Evolutionary conservation across 2,329 filamentous ascomycete genomes (phyloP), one percentile per base, ranked within the genome.

Genomic region (Ascochyta koolunga): DNA sequence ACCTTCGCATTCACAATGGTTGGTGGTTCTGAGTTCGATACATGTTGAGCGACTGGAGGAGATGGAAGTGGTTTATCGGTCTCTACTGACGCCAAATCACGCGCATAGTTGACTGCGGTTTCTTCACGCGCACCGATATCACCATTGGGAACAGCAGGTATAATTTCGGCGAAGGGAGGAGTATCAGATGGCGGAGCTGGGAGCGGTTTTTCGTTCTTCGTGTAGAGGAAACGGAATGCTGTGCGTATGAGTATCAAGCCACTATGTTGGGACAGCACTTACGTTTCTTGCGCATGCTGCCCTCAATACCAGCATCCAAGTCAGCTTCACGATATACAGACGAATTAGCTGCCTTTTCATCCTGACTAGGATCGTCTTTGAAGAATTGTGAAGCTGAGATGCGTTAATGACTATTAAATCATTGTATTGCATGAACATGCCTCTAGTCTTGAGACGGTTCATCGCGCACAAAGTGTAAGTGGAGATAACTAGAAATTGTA

Each of bases 341-440:
- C 9, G 41, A 46, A 6, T 46, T 56, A 2, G 63, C 62, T 5
- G 43, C 46, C 31, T 55, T 59, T 42, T 64, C 62, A 21, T 69
- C 60, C n/a, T 54, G 51, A 40, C 38, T 59, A 5, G 56, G 57
- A 19, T 42, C 40, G n/a, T 60, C 52, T 32, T 52, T 57, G 50
- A 67, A 67, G 48, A 64, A 61, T n/a, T 52, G 60, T 29, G 63
- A 69, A 16, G 62, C 66, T 67, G 25, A 2, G 10, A 9, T 3
- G 16, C 8, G 10, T 56, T 21, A 58, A 39, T 25, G 18, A 18
- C 13, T 16, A 7, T 29, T 5, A 5, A 4, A 13, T 29, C 11
- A 11, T 15, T 15, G 27, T 13, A 29, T 5, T 15, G 40, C 37
- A 18, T n/a, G 10, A 24, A 25, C 47, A 18, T 61, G 60, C 65